Base-by-base conservation (phyloP, 2,329 filamentous ascomycete genomes). In the Pseudogymnoascus sp. region DNA sequence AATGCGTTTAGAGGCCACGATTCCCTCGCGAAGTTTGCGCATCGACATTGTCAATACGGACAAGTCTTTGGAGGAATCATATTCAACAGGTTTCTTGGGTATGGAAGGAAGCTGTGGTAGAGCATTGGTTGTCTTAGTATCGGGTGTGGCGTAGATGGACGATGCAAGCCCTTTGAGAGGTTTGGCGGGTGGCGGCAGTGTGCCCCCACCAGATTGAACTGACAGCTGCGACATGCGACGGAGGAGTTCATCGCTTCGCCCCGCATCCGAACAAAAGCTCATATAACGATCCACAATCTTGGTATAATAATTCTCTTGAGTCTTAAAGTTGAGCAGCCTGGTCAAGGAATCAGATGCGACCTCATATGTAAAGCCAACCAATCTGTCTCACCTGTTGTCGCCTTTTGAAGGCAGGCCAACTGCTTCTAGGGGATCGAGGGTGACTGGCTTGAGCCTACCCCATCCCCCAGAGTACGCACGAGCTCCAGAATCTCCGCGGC, bases 361-460 rank as follows among this genome's bases (percentile, higher is more conserved):
- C n/a, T 18, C 28, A 23, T 36, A 59, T 61, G 34, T 37, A 65
- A 18, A 60, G 43, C 38, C 28, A 42, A 21, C 43, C n/a, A 59
- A 5, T 34, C 25, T 4, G 49, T n/a, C 31, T 40, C 59, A 93
- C 92, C 89, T 88, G 59, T 82, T 89, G 75, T 97, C 93, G 61
- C 93, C 93, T 73, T 96, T 97, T 1, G 92, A 96, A 3, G 91
- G 91, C 67, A 96, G 82, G 1, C 93, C 93, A 68, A 96, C 89
- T 65, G 81, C 83, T 69, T 96, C 90, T 28, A 97, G 79, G 12
- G 90, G 85, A 74, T 97, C 92, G 63, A 86, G 78, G 49, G 88
- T 84, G 65, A 88, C 82, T 11, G 90, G 88, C 74, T 89, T 92
- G 67, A 96, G 78, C 66, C 89, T 82, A 65, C 83, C 84, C 86